Evolutionary conservation across 2,329 filamentous ascomycete genomes (phyloP).

Genomic region (Calonectria crousiana): DNA sequence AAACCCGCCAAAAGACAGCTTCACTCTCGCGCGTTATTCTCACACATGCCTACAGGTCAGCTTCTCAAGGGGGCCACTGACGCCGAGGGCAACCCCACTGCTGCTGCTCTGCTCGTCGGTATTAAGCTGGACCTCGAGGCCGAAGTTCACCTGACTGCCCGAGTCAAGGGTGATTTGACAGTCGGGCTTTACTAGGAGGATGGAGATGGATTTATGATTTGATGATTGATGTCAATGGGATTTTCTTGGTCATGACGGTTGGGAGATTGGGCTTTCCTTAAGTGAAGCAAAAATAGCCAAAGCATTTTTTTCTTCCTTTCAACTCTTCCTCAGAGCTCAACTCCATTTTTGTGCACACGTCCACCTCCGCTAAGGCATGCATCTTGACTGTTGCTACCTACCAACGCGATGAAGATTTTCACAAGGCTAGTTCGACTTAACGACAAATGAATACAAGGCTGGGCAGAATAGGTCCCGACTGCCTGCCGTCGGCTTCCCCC

Average conservation of each 20-base stretch:
- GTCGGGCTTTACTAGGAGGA: constrained; percentile 51
- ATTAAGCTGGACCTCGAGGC: constrained; percentile 74
- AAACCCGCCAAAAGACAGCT: background rate
- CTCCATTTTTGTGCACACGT: too few relatives aligned
- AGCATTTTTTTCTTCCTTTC: too few relatives aligned
- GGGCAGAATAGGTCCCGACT: too few relatives aligned
- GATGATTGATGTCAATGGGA: background rate
- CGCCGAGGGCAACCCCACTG: constrained; percentile 68
- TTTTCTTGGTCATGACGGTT: background rate
- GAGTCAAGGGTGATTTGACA: constrained; percentile 70
- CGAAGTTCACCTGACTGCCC: constrained; percentile 70
- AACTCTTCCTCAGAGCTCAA: too few relatives aligned
- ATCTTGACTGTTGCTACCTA: too few relatives aligned
- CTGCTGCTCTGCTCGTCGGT: constrained; percentile 68
- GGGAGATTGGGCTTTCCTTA: background rate
- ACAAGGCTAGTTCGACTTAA: too few relatives aligned
- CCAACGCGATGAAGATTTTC: too few relatives aligned
- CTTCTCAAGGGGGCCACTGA: constrained; percentile 69
- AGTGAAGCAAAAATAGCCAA: background rate
- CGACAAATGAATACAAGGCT: too few relatives aligned
- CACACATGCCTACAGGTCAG: constrained; percentile 52
- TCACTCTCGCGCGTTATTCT: too few relatives aligned
- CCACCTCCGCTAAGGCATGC: too few relatives aligned
- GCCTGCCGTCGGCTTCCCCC: too few relatives aligned
- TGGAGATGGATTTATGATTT: background rate